Percentiles rank a stretch among this genome's conserved stretches.
phyloP scores from a whole-genome alignment of 192 early-diverging fungal species.

The Coemansia nantahalensis region DNA sequence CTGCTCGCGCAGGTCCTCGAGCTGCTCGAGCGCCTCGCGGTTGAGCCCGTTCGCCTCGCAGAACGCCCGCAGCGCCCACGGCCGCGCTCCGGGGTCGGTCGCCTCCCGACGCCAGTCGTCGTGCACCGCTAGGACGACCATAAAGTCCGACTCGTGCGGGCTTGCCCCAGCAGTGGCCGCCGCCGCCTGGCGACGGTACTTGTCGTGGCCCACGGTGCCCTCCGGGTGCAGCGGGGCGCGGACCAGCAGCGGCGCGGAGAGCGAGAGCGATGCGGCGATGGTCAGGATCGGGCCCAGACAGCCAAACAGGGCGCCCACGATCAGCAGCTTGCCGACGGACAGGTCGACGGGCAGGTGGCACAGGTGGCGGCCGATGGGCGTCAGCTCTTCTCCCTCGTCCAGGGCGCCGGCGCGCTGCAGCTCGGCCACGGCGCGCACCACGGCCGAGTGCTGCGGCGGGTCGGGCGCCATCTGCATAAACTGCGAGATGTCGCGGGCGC shows the following conservation, averaged over 20 bases:
- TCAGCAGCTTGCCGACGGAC: slow-evolving; percentile 68
- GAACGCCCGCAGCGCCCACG: neutral
- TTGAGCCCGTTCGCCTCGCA: slow-evolving; percentile 8
- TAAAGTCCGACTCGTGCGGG: slow-evolving; percentile 19
- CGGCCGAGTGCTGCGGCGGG: slow-evolving; percentile 63
- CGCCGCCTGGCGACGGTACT: slow-evolving; percentile 3
- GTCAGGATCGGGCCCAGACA: slow-evolving; percentile 79
- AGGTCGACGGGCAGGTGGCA: slow-evolving; percentile 72
- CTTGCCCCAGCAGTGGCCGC: too few relatives aligned
- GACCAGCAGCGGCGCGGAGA: too few relatives aligned
- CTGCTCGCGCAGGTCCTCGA: slow-evolving; percentile 36
- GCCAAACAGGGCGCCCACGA: slow-evolving; percentile 69
- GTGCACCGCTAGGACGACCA: slow-evolving; percentile 14
- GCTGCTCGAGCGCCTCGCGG: slow-evolving; percentile 15
- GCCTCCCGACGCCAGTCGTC: slow-evolving; percentile 19
- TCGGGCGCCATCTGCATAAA: slow-evolving; percentile 65
- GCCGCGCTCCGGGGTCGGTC: neutral
- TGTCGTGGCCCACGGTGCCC: neutral
- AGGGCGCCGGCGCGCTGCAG: slow-evolving; percentile 33
- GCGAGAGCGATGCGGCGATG: slow-evolving; percentile 50
- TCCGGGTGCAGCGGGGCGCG: too few relatives aligned
- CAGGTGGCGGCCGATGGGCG: slow-evolving; percentile 71
- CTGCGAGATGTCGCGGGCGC: slow-evolving; percentile 53
- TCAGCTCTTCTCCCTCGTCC: slow-evolving; percentile 52
- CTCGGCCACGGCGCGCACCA: slow-evolving; percentile 57